Percentiles rank a stretch among this genome's conserved stretches.
Evolutionary conservation across 177 flowering plant genomes (phyloP).

Genomic region (Vitis hybrid): DNA sequence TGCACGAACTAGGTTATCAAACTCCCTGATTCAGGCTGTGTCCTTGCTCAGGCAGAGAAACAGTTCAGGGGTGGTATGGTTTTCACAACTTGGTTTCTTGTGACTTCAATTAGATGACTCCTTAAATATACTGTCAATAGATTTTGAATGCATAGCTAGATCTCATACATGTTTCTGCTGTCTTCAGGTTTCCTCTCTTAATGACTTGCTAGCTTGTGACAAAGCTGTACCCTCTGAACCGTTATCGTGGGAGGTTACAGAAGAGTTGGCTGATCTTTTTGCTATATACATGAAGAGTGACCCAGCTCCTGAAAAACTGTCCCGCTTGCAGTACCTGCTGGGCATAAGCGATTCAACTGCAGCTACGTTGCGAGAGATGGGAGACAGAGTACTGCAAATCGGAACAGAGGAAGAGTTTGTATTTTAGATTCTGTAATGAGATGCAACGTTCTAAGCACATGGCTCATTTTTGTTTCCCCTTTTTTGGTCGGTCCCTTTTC

Average conservation of each 20-base stretch:
- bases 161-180: background rate
- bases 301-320: constrained; percentile 63
- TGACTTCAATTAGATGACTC: background rate
- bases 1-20: constrained; percentile 66
- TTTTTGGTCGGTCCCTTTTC: background rate
- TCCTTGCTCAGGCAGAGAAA: constrained; percentile 80
- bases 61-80: constrained; percentile 69
- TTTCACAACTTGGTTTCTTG: background rate
- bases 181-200: constrained; percentile 81
- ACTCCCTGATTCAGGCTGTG: constrained; percentile 87
- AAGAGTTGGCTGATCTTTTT: constrained; percentile 80
- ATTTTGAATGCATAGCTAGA: no score
- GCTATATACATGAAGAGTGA: constrained; percentile 59
- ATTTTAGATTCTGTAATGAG: constrained; percentile 32
- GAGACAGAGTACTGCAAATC: constrained; percentile 29
- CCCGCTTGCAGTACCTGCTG: constrained; percentile 79
- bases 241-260: constrained; percentile 81
- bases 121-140: no score
- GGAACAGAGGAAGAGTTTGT: constrained; percentile 71
- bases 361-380: constrained; percentile 48
- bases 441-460: background rate
- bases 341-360: constrained; percentile 73
- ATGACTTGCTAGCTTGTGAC: constrained; percentile 93
- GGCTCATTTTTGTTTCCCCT: constrained; percentile 4
- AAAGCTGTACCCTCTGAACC: constrained; percentile 84